Evolutionary conservation across 176 grass and related monocot genomes (phyloP).

Genomic region (Leersia perrieri): DNA sequence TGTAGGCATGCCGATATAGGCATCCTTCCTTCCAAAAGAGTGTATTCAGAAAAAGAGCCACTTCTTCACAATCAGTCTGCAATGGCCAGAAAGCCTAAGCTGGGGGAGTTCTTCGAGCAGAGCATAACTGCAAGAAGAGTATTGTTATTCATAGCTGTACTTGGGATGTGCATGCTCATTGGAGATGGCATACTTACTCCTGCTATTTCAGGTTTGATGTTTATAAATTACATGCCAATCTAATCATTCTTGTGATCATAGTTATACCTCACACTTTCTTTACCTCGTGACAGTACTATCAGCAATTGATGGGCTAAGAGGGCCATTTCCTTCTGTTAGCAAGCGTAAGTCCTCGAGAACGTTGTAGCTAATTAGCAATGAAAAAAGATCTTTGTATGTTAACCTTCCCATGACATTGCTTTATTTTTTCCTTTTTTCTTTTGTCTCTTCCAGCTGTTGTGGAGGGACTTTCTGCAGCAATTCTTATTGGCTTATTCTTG

Average conservation of each 20-base stretch:
- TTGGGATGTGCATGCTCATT: conserved; percentile 91
- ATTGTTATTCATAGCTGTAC: conserved; percentile 64
- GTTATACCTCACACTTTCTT: background rate
- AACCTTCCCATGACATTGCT: background rate
- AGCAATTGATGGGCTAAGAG: conserved; percentile 66
- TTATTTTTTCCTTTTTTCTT: conserved; percentile 9
- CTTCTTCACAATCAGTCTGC: conserved; percentile 25
- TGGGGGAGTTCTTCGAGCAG: conserved; percentile 64
- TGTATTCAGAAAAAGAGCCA: conserved; percentile 33
- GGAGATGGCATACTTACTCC: conserved; percentile 90
- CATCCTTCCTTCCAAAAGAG: conserved; percentile 67
- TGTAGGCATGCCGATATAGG: conserved; percentile 73
- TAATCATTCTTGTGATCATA: conserved; percentile 17
- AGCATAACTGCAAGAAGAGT: conserved; percentile 70
- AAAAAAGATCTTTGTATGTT: background rate
- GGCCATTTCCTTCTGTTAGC: conserved; percentile 57
- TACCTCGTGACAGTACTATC: conserved; percentile 54
- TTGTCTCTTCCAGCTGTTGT: conserved; percentile 48
- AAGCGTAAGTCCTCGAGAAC: conserved; percentile 40
- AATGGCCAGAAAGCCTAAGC: conserved; percentile 27
- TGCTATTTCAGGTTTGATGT: conserved; percentile 67
- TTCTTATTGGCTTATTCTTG: conserved; percentile 70
- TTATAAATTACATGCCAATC: conserved; percentile 1
- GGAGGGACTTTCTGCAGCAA: conserved; percentile 57
- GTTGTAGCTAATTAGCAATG: background rate